These are phyloP conservation scores for Drechslerella coelobrocha DNA, from an alignment of 2,329 filamentous ascomycete genomes.

Conservation along the genomic window DNA sequence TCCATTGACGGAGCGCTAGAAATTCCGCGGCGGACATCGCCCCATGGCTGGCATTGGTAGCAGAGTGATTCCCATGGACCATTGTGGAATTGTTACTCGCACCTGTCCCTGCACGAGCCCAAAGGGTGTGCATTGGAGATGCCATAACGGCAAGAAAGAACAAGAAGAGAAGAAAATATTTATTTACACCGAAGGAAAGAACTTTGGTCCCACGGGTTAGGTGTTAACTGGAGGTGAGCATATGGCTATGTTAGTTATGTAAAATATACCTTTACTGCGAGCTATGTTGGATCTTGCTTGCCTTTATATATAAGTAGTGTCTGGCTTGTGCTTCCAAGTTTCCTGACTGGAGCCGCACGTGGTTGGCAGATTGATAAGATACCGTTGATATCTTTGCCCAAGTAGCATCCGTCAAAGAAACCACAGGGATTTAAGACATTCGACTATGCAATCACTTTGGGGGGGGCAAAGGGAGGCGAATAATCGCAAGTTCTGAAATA, in stretches of 20 bases:
- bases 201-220: background rate
- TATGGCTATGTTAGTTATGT: constrained; percentile 8
- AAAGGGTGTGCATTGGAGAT: constrained; percentile 25
- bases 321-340: background rate
- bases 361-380: constrained; percentile 44
- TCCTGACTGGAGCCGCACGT: constrained; percentile 4
- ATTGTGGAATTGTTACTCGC: constrained; percentile 7
- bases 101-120: constrained; percentile 33
- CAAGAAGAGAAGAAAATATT: background rate
- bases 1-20: constrained; percentile 34
- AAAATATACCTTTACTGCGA: background rate
- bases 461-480: background rate
- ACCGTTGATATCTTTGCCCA: constrained; percentile 16
- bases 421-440: constrained; percentile 1
- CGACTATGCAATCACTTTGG: constrained; percentile 16
- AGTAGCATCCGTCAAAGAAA: background rate
- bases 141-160: constrained; percentile 15
- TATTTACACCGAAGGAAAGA: constrained; percentile 14
- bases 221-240: constrained; percentile 1
- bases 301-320: background rate
- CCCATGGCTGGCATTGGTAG: background rate
- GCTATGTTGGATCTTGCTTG: background rate
- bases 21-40: constrained; percentile 25
- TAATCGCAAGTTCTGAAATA: background rate
- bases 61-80: constrained; percentile 5